A percentile compares a stretch with the other conserved stretches of the same genome.
These are phyloP conservation scores for Oryza glumipatula DNA, from an alignment of 176 grass and related monocot genomes.

Conservation along the genomic window DNA sequence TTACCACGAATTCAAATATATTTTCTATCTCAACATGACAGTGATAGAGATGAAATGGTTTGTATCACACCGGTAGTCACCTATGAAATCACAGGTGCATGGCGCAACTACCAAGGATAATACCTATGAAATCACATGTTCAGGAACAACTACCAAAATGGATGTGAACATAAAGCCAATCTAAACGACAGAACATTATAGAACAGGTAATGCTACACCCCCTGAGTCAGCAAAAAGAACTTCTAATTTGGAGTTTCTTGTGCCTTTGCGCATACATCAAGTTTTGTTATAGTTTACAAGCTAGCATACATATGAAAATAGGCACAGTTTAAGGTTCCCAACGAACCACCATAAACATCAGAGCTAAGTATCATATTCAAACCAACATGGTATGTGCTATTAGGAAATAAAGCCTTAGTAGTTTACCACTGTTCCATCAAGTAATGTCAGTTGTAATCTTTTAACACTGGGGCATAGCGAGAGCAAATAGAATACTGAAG, in stretches of 20 bases:
- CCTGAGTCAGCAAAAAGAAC: not conserved
- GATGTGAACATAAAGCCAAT: not conserved
- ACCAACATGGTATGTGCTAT: not conserved
- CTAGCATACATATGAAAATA: conserved; percentile 6
- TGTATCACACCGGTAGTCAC: not conserved
- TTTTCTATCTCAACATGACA: conserved; percentile 3
- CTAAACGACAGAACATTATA: not conserved
- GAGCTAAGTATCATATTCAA: not conserved
- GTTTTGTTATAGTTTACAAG: not conserved
- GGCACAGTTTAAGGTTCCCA: not conserved
- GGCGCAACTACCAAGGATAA: not conserved
- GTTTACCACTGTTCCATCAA: conserved; percentile 19
- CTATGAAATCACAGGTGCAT: not conserved
- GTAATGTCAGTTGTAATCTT: conserved; percentile 22
- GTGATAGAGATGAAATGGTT: not conserved
- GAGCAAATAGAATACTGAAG: conserved; percentile 36
- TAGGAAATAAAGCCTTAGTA: conserved; percentile 1
- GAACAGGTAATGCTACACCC: not conserved
- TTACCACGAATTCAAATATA: conserved; percentile 10
- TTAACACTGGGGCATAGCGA: conserved; percentile 17
- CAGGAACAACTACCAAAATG: not conserved
- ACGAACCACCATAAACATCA: not conserved
- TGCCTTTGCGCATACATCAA: not conserved
- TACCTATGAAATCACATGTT: not conserved
- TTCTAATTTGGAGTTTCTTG: not conserved